Evolutionary conservation across 257 asterid genomes (phyloP).

Genomic region (Ilex aquifolium): DNA sequence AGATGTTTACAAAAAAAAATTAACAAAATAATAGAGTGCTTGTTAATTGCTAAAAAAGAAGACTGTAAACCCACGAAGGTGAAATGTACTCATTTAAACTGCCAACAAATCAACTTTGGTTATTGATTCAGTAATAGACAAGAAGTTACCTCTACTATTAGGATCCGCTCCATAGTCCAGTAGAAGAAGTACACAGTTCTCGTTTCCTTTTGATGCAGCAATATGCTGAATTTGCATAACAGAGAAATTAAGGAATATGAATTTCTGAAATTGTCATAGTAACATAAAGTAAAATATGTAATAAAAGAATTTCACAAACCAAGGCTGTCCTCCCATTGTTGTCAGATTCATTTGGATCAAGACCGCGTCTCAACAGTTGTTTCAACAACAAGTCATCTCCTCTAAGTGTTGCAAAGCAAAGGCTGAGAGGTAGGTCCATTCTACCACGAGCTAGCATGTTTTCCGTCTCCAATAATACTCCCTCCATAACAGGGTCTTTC

Average conservation of each 20-base stretch:
- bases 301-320: constrained; percentile 24
- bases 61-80: too few species aligned
- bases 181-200: constrained; percentile 62
- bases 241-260: constrained; percentile 5
- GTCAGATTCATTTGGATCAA: constrained; percentile 85
- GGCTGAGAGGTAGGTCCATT: constrained; percentile 87
- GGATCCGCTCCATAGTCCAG: constrained; percentile 81
- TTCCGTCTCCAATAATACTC: constrained; percentile 70
- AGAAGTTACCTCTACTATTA: constrained; percentile 56
- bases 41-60: too few species aligned
- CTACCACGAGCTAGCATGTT: constrained; percentile 90
- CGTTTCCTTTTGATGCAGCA: constrained; percentile 75
- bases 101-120: too few species aligned
- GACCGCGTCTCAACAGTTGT: constrained; percentile 80
- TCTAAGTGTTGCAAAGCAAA: constrained; percentile 81
- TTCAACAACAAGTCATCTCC: constrained; percentile 82
- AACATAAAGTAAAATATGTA: background rate
- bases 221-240: constrained; percentile 51
- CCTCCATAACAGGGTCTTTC: constrained; percentile 85
- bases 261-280: too few species aligned
- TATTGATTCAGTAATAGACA: background rate
- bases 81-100: too few species aligned
- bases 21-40: too few species aligned
- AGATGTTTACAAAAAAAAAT: too few species aligned
- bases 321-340: constrained; percentile 69